Conservation (phyloP, 2,329 filamentous ascomycete species). For the Exophiala oligosperma region DNA sequence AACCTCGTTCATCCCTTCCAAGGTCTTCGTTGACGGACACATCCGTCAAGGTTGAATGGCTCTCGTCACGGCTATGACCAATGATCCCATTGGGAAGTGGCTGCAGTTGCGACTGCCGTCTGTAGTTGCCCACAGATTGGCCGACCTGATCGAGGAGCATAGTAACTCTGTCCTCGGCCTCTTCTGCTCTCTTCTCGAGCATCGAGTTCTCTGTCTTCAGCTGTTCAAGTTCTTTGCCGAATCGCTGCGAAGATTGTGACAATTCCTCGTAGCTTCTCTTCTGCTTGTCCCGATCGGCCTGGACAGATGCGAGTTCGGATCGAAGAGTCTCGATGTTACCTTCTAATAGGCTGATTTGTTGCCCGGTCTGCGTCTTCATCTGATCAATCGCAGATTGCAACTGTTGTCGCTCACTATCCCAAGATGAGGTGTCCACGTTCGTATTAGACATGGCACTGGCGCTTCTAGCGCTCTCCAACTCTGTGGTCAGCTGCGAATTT, state of each 20-base stretch:
- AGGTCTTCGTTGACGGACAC: conserved; percentile 38
- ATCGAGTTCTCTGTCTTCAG: conserved; percentile 78
- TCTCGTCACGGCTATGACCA: conserved; percentile 28
- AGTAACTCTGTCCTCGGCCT: conserved; percentile 91
- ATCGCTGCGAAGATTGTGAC: conserved; percentile 52
- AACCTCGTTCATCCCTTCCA: conserved; percentile 57
- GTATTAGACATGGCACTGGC: conserved; percentile 48
- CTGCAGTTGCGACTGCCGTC: conserved; percentile 64
- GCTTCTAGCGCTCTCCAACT: conserved; percentile 67
- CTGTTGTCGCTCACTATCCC: conserved; percentile 70
- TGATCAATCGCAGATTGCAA: conserved; percentile 69
- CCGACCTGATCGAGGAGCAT: conserved; percentile 93
- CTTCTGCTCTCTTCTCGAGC: conserved; percentile 79
- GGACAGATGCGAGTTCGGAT: conserved; percentile 65
- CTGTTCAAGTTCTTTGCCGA: conserved; percentile 71
- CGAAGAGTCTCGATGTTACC: conserved; percentile 67
- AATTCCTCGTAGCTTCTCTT: conserved; percentile 62
- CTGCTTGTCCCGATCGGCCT: conserved; percentile 69
- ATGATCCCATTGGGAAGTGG: conserved; percentile 30
- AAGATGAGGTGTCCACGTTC: conserved; percentile 55
- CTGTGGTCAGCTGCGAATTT: conserved; percentile 77
- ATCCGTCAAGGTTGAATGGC: conserved; percentile 42
- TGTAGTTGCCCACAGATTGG: conserved; percentile 89
- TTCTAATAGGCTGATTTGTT: conserved; percentile 68
- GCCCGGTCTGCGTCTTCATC: conserved; percentile 68